A percentile compares a stretch with the other conserved stretches of the same genome.
phyloP scores from a whole-genome alignment of 495 filamentous ascomycete genomes.

The Penicillium roqueforti region DNA sequence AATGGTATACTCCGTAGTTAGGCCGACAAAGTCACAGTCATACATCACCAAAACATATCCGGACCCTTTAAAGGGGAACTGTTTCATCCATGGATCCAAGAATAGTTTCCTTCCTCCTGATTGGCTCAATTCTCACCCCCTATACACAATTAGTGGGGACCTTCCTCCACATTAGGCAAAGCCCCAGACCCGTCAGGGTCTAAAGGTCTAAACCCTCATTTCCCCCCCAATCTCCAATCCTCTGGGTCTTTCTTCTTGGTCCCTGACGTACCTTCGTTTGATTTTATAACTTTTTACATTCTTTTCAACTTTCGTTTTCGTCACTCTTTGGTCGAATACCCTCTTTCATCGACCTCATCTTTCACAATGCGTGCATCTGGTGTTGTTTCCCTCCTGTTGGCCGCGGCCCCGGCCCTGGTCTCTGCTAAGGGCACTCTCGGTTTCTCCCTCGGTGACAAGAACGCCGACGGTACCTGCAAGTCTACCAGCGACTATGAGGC shows the following conservation, averaged over 20 bases:
- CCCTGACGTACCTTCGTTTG: conserved; percentile 12
- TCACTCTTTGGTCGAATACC: conserved; percentile 3
- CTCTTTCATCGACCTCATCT: conserved; percentile 14
- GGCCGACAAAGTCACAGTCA: neutral
- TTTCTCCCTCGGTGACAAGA: conserved; percentile 48
- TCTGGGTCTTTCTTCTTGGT: conserved; percentile 4
- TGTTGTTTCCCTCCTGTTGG: conserved; percentile 38
- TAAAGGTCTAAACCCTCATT: conserved; percentile 13
- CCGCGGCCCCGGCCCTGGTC: conserved; percentile 40
- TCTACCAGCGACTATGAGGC: conserved; percentile 55
- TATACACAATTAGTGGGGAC: conserved; percentile 6
- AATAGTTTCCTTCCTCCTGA: neutral
- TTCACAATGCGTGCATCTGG: conserved; percentile 41
- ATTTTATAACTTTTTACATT: neutral
- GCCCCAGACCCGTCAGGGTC: conserved; percentile 12
- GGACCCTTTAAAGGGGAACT: conserved; percentile 5
- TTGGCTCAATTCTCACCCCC: conserved; percentile 4
- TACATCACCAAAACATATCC: neutral
- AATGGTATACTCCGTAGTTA: too few species aligned
- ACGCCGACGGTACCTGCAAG: conserved; percentile 61
- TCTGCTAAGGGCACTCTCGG: conserved; percentile 46
- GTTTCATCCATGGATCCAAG: conserved; percentile 17
- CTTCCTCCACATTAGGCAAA: conserved; percentile 3
- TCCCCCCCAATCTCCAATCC: conserved; percentile 2
- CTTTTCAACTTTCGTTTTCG: conserved; percentile 3